Percentiles rank a stretch among this genome's conserved stretches.
Conservation (phyloP, 331 rosid species). For the Cydonia oblonga region DNA sequence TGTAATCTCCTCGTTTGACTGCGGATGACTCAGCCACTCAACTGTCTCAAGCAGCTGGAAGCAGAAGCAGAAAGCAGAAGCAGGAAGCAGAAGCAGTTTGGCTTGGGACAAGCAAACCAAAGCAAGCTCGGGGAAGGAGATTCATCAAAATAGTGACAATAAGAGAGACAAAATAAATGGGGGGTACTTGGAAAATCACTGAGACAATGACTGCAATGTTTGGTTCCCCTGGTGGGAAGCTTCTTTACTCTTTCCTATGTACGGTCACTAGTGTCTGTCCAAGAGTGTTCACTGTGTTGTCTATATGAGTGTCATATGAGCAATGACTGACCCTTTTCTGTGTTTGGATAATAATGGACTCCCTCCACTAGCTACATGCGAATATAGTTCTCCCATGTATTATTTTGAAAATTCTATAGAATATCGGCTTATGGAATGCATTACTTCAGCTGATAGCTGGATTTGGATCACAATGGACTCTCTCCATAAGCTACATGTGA, state of each 20-base stretch:
- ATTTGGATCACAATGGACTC: no score
- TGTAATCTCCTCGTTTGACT: conserved; percentile 17
- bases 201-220: conserved; percentile 33
- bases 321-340: conserved; percentile 10
- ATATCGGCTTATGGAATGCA: neutral
- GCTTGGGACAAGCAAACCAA: conserved; percentile 22
- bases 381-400: neutral
- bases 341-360: neutral
- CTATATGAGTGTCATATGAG: neutral
- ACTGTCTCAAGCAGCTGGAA: neutral
- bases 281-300: neutral
- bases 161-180: neutral
- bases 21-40: conserved; percentile 3
- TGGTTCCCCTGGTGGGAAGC: conserved; percentile 59
- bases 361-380: neutral
- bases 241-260: conserved; percentile 74
- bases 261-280: conserved; percentile 6
- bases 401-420: neutral
- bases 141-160: neutral
- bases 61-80: neutral
- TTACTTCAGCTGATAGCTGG: no score
- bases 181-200: conserved; percentile 2
- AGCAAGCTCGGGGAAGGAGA: neutral
- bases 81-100: neutral
- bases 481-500: no score